phyloP scores from a whole-genome alignment of 2,329 filamentous ascomycete genomes.

The Ploettnerulaceae sp. region DNA sequence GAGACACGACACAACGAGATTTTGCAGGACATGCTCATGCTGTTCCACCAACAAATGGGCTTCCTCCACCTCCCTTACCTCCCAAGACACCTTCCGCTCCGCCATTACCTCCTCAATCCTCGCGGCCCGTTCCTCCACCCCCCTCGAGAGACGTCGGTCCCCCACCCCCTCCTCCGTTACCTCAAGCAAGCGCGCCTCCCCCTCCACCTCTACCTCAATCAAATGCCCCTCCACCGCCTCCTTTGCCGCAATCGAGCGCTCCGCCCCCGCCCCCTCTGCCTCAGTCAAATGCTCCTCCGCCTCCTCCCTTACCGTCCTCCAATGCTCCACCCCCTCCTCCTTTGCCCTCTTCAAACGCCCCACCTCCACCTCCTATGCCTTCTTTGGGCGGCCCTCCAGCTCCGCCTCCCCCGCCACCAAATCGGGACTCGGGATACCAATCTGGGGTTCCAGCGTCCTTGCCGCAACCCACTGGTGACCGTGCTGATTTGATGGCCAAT shows the following conservation, averaged over 20 bases:
- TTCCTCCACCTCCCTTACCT: slow-evolving; percentile 39
- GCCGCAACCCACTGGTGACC: slow-evolving; percentile 42
- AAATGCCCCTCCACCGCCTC: slow-evolving; percentile 40
- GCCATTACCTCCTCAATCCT: slow-evolving; percentile 45
- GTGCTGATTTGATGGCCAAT: slow-evolving; percentile 60
- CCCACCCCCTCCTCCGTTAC: slow-evolving; percentile 14
- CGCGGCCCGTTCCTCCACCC: slow-evolving; percentile 49
- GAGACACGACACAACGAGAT: slow-evolving; percentile 47
- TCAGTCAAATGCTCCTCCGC: slow-evolving; percentile 33
- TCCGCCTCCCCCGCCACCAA: slow-evolving; percentile 49
- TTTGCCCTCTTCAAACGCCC: slow-evolving; percentile 36
- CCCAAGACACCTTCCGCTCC: slow-evolving; percentile 43
- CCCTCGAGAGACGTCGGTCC: slow-evolving; percentile 36
- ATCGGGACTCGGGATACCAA: slow-evolving; percentile 53
- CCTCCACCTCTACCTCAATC: slow-evolving; percentile 36
- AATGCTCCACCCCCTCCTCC: slow-evolving; percentile 43
- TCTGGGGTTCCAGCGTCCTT: slow-evolving; percentile 46
- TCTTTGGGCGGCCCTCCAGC: slow-evolving; percentile 42
- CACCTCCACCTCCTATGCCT: slow-evolving; percentile 40
- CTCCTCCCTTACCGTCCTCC: slow-evolving; percentile 36
- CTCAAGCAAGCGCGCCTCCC: slow-evolving; percentile 22
- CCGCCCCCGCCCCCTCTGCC: slow-evolving; percentile 37
- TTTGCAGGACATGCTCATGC: slow-evolving; percentile 38
- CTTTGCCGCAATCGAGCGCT: slow-evolving; percentile 30
- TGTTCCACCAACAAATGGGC: slow-evolving; percentile 31